Evolutionary conservation across 1,284 basidiomycete genomes (phyloP).

Genomic region (Papiliotrema nemorosa): DNA sequence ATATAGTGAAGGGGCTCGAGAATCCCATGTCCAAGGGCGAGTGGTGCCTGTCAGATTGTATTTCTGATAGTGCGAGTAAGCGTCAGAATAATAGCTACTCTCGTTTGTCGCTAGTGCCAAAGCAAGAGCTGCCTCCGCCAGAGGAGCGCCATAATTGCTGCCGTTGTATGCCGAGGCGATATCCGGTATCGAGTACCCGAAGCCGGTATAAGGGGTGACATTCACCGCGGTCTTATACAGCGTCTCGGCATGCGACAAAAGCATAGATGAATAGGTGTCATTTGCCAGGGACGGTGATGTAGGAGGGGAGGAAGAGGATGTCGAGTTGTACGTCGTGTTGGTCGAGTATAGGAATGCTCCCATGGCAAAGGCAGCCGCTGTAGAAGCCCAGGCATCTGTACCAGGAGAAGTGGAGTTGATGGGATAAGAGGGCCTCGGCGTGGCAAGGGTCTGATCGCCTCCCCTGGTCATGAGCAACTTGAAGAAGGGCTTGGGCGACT

Average conservation of each 20-base stretch:
- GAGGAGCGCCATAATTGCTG: slow-evolving; percentile 53
- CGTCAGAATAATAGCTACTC: slow-evolving; percentile 61
- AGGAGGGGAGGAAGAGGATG: slow-evolving; percentile 46
- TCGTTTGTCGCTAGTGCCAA: slow-evolving; percentile 68
- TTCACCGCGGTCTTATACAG: slow-evolving; percentile 73
- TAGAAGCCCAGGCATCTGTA: slow-evolving; percentile 79
- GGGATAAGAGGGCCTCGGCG: slow-evolving; percentile 67
- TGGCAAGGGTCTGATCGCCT: slow-evolving; percentile 73
- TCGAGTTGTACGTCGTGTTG: slow-evolving; percentile 51
- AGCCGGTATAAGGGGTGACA: slow-evolving; percentile 30
- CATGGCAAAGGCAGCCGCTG: slow-evolving; percentile 79
- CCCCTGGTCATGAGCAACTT: slow-evolving; percentile 59
- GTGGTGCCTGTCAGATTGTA: slow-evolving; percentile 58
- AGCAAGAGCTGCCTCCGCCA: slow-evolving; percentile 65
- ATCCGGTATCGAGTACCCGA: slow-evolving; percentile 60
- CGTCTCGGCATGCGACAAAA: slow-evolving; percentile 68
- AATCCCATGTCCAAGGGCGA: slow-evolving; percentile 84
- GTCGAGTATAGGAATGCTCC: slow-evolving; percentile 74
- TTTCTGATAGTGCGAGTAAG: slow-evolving; percentile 60
- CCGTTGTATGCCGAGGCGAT: slow-evolving; percentile 67
- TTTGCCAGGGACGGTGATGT: slow-evolving; percentile 68
- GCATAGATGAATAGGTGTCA: slow-evolving; percentile 63
- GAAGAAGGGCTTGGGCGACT: neutral
- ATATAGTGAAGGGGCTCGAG: slow-evolving; percentile 68
- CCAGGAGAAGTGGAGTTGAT: slow-evolving; percentile 75